Evolutionary conservation across 2,329 filamentous ascomycete genomes (phyloP).

Genomic region (Pseudogymnoascus sp.): DNA sequence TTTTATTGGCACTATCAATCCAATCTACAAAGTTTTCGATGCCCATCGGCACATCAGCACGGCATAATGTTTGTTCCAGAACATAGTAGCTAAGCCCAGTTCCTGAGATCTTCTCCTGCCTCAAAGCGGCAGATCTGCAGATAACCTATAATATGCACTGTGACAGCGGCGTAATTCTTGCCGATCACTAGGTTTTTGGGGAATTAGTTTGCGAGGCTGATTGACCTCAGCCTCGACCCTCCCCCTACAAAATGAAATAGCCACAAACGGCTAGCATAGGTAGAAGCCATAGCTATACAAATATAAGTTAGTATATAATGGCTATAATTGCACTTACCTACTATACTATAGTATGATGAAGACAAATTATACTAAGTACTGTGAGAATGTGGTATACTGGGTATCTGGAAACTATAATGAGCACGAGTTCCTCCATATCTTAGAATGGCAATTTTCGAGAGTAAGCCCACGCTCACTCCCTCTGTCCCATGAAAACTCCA

Average conservation of each 20-base stretch:
- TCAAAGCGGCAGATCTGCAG: not conserved
- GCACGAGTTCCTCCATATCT: not conserved
- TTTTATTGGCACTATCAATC: not conserved
- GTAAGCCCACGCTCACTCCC: not conserved
- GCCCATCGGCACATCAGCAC: not conserved
- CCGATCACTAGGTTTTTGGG: not conserved
- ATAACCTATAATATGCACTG: not conserved
- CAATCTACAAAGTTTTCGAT: not conserved
- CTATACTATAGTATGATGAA: not conserved
- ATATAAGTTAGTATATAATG: not conserved
- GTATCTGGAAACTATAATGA: not conserved
- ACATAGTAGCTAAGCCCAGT: not conserved
- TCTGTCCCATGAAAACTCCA: not conserved
- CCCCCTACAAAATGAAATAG: not conserved
- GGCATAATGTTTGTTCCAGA: not conserved
- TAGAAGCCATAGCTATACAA: not conserved
- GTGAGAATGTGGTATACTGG: not conserved
- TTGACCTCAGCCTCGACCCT: not conserved
- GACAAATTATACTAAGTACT: not conserved
- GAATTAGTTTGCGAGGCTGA: not conserved
- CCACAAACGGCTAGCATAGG: not conserved
- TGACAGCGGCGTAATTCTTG: not conserved
- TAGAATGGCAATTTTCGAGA: not conserved
- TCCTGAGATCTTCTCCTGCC: not conserved
- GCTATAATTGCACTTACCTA: not conserved